Evolutionary conservation across 176 grass and related monocot species (phyloP).

Genomic region (Hyparrhenia diplandra): DNA sequence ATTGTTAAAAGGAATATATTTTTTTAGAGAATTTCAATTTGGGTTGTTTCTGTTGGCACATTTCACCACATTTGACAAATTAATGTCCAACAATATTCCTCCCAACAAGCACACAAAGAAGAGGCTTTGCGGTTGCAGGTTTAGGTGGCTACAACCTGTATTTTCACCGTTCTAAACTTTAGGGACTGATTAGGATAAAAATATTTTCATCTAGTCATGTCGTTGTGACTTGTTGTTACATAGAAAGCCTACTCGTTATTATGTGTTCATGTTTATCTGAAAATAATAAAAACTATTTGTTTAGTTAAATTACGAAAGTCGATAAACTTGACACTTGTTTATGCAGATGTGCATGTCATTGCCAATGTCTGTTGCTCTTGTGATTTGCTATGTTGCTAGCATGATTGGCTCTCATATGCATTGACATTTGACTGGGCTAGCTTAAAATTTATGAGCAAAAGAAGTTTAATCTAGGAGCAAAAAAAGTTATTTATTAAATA

Average conservation of each 20-base stretch:
- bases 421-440: not conserved
- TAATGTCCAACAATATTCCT: not conserved
- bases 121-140: not conserved
- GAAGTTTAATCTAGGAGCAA: not conserved
- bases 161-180: not conserved
- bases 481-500: not conserved
- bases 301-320: not conserved
- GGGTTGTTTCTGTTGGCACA: not conserved
- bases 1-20: not conserved
- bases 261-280: not conserved
- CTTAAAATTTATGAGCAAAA: slow-evolving; percentile 8
- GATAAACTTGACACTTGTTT: not conserved
- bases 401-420: not conserved
- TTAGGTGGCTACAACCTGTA: not conserved
- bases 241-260: not conserved
- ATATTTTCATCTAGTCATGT: not conserved
- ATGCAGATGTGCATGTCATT: not conserved
- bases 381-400: not conserved
- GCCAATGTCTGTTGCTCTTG: not conserved
- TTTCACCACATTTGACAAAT: not conserved
- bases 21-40: not conserved
- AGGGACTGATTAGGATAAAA: not conserved
- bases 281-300: not conserved
- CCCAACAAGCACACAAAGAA: not conserved
- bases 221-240: not conserved